Evolutionary conservation across 495 filamentous ascomycete genomes (phyloP), one percentile per base, ranked within the genome.

Genomic region (Umbilicaria muhlenbergii): DNA sequence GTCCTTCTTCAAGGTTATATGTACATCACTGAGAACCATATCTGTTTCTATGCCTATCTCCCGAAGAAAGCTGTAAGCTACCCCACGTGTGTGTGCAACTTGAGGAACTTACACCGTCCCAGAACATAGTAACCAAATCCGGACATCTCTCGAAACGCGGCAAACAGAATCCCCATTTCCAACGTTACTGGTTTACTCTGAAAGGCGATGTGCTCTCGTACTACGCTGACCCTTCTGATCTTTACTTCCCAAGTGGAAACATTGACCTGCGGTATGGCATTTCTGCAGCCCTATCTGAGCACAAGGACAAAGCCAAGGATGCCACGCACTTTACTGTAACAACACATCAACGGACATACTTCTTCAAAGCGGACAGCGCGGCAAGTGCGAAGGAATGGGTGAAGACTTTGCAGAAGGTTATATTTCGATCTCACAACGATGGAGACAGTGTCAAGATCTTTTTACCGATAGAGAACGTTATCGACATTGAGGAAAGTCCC

Each of bases 391-490:
- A 87, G 56, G 92, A 96, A 68, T 98, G 91, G 91, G 89, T 96
- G 34, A 92, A 91, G 58, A 73, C 83, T 34, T 66, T 98, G 17
- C 91, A 94, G 50, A 82, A 89, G 43, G 86, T 94, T 44, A 95
- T 98, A 36, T 96, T 96, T 53, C 73, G 88, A 40, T 87, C 87
- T 0, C 86, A 89, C 60, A 98, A 98, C 53, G 92, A 94, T 40
- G 88, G 91, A 7, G 88, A 95, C 52, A 94, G 88, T 54, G 84
- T 98, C 56, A 98, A 98, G 64, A 88, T 98, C 15, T 89, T 81
- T 2, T 68, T 96, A 14, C 88, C 89, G 6, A 80, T 92, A 15
- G 74, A 80, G 37, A 93, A 89, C 52, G 71, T 96, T 13, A 81
- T 96, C 43, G 89, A 94, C 51, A 73, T 96, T 40, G 92, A 98